Conservation (phyloP, 768 basidiomycete genomes). For the Boletus subcaerulescens region DNA sequence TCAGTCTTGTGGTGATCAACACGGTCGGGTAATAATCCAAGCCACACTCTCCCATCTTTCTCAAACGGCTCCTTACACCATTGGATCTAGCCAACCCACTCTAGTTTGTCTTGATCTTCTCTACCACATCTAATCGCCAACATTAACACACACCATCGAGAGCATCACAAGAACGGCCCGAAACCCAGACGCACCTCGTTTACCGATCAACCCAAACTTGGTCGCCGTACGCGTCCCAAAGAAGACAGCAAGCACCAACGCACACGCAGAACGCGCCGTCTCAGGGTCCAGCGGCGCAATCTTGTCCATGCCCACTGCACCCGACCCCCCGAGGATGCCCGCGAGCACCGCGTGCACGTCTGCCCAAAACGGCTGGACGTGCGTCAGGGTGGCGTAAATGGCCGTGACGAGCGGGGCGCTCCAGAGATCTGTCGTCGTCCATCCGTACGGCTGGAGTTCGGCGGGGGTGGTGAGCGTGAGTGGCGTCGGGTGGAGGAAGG, state of each 20-base stretch:
- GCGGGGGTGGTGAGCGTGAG: conserved; percentile 70
- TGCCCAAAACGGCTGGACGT: conserved; percentile 83
- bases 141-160: background rate
- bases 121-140: conserved; percentile 1
- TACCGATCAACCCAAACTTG: conserved; percentile 46
- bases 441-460: conserved; percentile 79
- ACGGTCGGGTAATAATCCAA: background rate
- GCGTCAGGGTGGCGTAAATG: conserved; percentile 78
- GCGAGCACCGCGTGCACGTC: conserved; percentile 51
- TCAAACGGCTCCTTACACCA: background rate
- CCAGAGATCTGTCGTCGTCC: conserved; percentile 86
- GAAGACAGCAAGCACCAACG: conserved; percentile 55
- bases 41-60: background rate
- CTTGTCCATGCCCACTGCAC: conserved; percentile 17
- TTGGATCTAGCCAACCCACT: background rate
- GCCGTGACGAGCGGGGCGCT: conserved; percentile 75
- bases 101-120: conserved; percentile 31
- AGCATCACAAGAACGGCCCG: background rate
- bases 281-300: conserved; percentile 56
- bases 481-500: conserved; percentile 70
- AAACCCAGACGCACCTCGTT: conserved; percentile 13
- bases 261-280: conserved; percentile 69
- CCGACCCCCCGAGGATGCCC: conserved; percentile 39
- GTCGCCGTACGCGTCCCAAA: conserved; percentile 64
- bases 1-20: background rate